phyloP scores from a whole-genome alignment of 345 rosid genomes.

The Aquilaria sinensis region DNA sequence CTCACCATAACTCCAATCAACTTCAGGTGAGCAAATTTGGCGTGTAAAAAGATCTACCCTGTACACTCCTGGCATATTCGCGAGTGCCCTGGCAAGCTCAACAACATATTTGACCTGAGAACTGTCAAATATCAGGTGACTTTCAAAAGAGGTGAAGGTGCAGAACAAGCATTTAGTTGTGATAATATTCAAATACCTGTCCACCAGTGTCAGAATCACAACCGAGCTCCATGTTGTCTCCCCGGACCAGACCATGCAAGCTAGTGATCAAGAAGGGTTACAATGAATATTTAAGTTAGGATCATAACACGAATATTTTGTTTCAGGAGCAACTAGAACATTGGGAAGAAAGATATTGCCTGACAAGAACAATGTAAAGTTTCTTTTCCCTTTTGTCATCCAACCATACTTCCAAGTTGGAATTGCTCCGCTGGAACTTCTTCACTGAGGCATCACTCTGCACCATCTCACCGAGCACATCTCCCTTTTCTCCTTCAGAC shows the following conservation, averaged over 20 bases:
- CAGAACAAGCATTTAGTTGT: background rate
- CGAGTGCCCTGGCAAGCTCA: constrained; percentile 91
- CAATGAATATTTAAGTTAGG: constrained; percentile 3
- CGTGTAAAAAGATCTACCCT: constrained; percentile 95
- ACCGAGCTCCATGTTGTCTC: constrained; percentile 98
- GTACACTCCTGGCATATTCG: constrained; percentile 95
- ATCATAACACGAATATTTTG: too few species aligned
- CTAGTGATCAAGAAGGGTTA: constrained; percentile 28
- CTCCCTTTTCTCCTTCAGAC: constrained; percentile 95
- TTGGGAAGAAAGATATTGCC: constrained; percentile 30
- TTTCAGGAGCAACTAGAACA: too few species aligned
- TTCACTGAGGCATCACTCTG: constrained; percentile 63
- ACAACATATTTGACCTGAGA: constrained; percentile 91
- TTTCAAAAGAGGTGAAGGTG: background rate
- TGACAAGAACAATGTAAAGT: constrained; percentile 83
- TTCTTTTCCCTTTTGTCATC: constrained; percentile 91
- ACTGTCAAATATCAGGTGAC: constrained; percentile 1
- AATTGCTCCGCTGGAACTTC: constrained; percentile 55
- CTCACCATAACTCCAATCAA: constrained; percentile 98
- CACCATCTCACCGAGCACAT: constrained; percentile 39
- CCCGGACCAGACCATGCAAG: constrained; percentile 92
- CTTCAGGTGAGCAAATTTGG: constrained; percentile 74
- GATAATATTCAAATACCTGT: constrained; percentile 45
- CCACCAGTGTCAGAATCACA: constrained; percentile 98
- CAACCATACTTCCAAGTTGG: constrained; percentile 87